A percentile compares a stretch with the other conserved stretches of the same genome.
phyloP scores from a whole-genome alignment of 768 basidiomycete species.

The Suillus americanus region DNA sequence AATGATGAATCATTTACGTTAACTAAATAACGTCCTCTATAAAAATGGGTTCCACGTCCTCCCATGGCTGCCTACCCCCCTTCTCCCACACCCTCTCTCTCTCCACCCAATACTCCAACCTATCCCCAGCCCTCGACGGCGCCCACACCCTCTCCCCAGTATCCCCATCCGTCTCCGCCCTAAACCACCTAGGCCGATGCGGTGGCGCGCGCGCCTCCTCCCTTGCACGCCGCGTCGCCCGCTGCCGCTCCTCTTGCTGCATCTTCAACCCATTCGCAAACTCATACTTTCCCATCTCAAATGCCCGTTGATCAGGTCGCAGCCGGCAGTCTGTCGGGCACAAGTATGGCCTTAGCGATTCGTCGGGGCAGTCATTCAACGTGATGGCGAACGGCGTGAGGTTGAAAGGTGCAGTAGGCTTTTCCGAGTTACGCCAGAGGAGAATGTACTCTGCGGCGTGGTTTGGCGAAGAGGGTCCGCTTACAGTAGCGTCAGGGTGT shows the following conservation, averaged over 20 bases:
- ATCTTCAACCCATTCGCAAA: conserved; percentile 78
- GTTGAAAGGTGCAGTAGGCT: conserved; percentile 81
- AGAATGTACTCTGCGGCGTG: conserved; percentile 72
- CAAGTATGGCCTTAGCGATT: conserved; percentile 67
- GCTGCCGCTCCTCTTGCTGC: conserved; percentile 81
- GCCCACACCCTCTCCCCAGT: conserved; percentile 89
- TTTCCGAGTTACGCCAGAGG: conserved; percentile 91
- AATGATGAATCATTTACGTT: neutral
- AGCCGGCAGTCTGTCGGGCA: conserved; percentile 91
- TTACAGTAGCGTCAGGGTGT: conserved; percentile 69
- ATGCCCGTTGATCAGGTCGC: conserved; percentile 91
- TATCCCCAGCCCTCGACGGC: conserved; percentile 52
- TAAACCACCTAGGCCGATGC: conserved; percentile 89
- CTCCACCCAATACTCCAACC: conserved; percentile 83
- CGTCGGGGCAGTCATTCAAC: conserved; percentile 81
- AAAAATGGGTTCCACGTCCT: conserved; percentile 79
- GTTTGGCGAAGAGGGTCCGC: conserved; percentile 42
- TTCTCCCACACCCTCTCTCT: conserved; percentile 61
- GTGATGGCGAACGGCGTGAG: conserved; percentile 93
- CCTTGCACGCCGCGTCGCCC: conserved; percentile 62
- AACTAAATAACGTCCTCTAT: conserved; percentile 49
- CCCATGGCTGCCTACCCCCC: conserved; percentile 46
- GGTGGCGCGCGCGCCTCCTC: conserved; percentile 72
- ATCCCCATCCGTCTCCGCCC: conserved; percentile 78
- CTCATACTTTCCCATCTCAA: conserved; percentile 87